Base-by-base conservation (phyloP, 2,329 filamentous ascomycete species). In the Chaetomiaceae sp. region DNA sequence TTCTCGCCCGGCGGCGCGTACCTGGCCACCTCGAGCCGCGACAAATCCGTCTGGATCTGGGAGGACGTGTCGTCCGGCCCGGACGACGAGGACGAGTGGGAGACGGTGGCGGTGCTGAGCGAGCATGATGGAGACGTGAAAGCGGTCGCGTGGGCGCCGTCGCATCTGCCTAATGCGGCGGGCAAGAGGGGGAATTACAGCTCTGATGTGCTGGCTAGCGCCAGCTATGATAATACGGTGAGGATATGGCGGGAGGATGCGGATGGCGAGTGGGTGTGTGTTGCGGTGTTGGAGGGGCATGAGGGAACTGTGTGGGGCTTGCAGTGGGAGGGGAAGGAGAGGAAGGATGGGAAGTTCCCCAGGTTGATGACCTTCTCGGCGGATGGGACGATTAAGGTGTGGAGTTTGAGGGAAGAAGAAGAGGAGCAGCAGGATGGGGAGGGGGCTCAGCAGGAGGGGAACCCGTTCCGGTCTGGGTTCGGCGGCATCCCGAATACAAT, bases 1-100 rank as follows among this genome's bases (percentile, higher is more conserved):
- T 95, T 91, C 73, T 84, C 80, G 17, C 84, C 88, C 0, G 82
- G 82, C 0, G 88, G 88, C 1, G 82, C 87, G 57, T 85, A 90
- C 63, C 79, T 99, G 4, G 94, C 94, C 6, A 96, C 91, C 0
- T 96, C 91, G 71, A 88, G 84, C 49, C 81, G 94, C 45, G 94
- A 99, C 69, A 97, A 97, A 74, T 88, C 83, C 15, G 89, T 97
- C 17, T 99, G 94, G 94, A 89, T 99, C 63, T 99, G 94, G 94
- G 94, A 99, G 71, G 94, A 97, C 68, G 81, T 96, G 50, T 81
- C 82, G 36, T 72, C 73, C 8, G 73, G 33, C 12, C 11, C 25
- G 14, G 11, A 96, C 15, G 88, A 86, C 19, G 91, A 95, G 51
- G 92, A 96, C 68, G 94, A 97, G 68, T 97, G 91, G 75, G 94